Base-by-base conservation (phyloP, 352 stramenopile species). In the Phytophthora brassicae region DNA sequence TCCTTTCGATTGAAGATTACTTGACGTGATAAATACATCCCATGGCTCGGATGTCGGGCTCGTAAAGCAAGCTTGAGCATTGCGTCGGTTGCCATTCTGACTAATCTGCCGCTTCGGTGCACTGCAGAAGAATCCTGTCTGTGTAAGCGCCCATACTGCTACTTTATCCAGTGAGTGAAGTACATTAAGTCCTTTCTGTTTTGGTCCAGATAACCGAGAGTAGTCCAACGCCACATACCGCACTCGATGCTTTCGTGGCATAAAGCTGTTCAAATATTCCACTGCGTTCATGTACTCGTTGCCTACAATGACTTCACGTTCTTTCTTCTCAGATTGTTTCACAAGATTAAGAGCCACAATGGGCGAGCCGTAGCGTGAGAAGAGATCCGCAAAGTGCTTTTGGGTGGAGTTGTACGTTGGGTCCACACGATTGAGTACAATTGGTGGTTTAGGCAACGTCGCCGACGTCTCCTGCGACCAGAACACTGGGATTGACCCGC, bases 381-480 rank as follows among this genome's bases (percentile, higher is more conserved):
- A 90, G 5, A 99, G 72, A 63, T 99, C 92, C 0, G 81, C 79
- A 61, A 98, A 97, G 45, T 98, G 92, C 19, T 90, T 91, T 44
- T 98, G 84, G 5, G 97, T 99, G 4, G 97, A 90, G 2, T 79
- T 84, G 66, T 99, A 99, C 12, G 95, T 97, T 3, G 97, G 95
- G 75, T 99, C 97, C 4, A 99, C 91, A 39, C 94, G 86, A 62
- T 98, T 98, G 23, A 99, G 75, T 22, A 95, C 88, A 41, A 99
- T 99, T 0, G 97, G 97, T 3, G 97, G 97, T 66, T 99, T 99
- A 1, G 97, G 97, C 44, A 99, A 89, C 6, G 97, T 99, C 6
- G 98, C 94, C 29, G 85, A 98, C 4, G 92, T 98, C 61, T 99
- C 97, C 73, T 99, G 98, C 0, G 95, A 98, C 98, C 98, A 99